Base-by-base conservation (phyloP, 1,284 basidiomycete genomes). In the Tilletiaria anomala region DNA sequence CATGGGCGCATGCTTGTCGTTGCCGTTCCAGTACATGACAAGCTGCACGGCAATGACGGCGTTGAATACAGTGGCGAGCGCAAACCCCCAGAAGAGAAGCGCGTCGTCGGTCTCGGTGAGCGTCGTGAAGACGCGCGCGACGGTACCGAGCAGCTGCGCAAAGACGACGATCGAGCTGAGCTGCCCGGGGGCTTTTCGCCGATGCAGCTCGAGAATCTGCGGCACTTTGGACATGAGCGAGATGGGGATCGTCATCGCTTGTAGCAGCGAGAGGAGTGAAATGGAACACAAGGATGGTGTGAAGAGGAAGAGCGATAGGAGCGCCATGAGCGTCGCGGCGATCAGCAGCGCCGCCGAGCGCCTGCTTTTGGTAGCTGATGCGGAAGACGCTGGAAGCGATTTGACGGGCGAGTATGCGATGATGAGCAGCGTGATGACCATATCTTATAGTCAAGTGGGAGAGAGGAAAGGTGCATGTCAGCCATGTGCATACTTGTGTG, bases 271-370 rank as follows among this genome's bases (percentile, higher is more conserved):
- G 24, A 66, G 47, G 16, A 52, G 41, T 8, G 41, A 35, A 1
- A 49, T 40, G 6, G 59, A 39, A 35, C 61, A 51, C 18, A 62
- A 45, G 12, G 42, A 39, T 10, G 47, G 55, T 17, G 55, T 54
- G 36, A 44, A 48, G 40, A 55, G 55, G 39, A 60, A 51, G 23
- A 61, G 42, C 19, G 68, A 93, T 87, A 65, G 87, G 83, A 8
- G 84, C 83, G 32, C 89, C 73, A 71, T 96, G 88, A 52, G 80
- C 80, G 64, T 82, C 76, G 35, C 93, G 70, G 14, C 83, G 83
- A 41, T 4, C 15, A 43, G 39, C 35, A 58, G 43, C 8, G 10
- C 10, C n/a, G 26, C 26, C 10, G n/a, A 8, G 26, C 26, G 26
- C 26, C 26, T 29, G 26, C 26, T 29, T n/a, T n/a, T n/a, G n/a